These are phyloP conservation scores for Colletotrichum sp. DNA, from an alignment of 2,329 filamentous ascomycete genomes.

Conservation along the genomic window DNA sequence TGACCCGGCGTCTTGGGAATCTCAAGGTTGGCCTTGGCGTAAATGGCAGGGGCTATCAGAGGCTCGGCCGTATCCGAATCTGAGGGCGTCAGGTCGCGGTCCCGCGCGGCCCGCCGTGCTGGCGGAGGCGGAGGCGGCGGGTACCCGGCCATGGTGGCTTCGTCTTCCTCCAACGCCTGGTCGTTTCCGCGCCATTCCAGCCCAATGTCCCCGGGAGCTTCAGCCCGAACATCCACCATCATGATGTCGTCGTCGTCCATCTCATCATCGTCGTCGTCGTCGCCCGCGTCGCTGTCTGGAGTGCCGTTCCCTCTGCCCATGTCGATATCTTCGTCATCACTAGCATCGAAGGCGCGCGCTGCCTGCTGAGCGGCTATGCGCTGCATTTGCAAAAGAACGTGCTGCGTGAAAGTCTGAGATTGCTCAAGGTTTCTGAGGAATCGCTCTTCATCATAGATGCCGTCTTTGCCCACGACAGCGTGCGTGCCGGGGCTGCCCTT, in stretches of 20 bases:
- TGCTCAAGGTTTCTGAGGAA: slow-evolving; percentile 54
- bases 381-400: slow-evolving; percentile 35
- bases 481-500: slow-evolving; percentile 85
- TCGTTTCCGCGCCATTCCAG: slow-evolving; percentile 61
- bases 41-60: slow-evolving; percentile 65
- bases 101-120: slow-evolving; percentile 45
- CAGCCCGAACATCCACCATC: slow-evolving; percentile 58
- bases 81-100: slow-evolving; percentile 70
- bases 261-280: slow-evolving; percentile 44
- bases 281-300: slow-evolving; percentile 15
- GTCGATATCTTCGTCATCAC: slow-evolving; percentile 35
- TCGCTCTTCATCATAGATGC: slow-evolving; percentile 80
- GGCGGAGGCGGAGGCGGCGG: slow-evolving; percentile 65
- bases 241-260: slow-evolving; percentile 62
- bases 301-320: slow-evolving; percentile 23
- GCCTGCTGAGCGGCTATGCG: slow-evolving; percentile 23
- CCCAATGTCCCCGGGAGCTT: slow-evolving; percentile 46
- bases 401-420: slow-evolving; percentile 38
- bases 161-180: slow-evolving; percentile 74
- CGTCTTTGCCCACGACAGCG: slow-evolving; percentile 75
- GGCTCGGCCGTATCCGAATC: slow-evolving; percentile 76
- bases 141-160: slow-evolving; percentile 80
- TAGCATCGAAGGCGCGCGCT: slow-evolving; percentile 43
- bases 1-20: slow-evolving; percentile 82
- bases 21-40: slow-evolving; percentile 68